Evolutionary conservation across 768 basidiomycete genomes (phyloP).

Genomic region (Dioszegia crocea): DNA sequence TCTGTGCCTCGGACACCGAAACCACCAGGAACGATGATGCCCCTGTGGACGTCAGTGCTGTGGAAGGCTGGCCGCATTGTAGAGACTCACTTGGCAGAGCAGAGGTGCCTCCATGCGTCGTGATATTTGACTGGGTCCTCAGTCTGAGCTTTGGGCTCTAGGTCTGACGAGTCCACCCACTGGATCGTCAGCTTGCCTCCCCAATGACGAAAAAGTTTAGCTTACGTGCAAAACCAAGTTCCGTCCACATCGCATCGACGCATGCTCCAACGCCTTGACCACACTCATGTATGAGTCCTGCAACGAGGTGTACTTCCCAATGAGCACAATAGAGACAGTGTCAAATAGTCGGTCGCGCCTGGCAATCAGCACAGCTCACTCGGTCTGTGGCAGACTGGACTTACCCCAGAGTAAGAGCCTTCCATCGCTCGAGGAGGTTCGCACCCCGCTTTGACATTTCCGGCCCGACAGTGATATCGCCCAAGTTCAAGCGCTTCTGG

Average conservation of each 20-base stretch:
- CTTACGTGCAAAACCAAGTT: conserved; percentile 75
- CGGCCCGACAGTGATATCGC: conserved; percentile 56
- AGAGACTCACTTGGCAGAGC: conserved; percentile 74
- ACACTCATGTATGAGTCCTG: conserved; percentile 99
- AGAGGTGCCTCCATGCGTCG: conserved; percentile 89
- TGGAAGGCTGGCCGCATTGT: background rate
- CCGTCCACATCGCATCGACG: conserved; percentile 83
- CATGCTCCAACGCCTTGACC: conserved; percentile 92
- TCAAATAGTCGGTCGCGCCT: conserved; percentile 95
- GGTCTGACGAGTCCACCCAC: conserved; percentile 95
- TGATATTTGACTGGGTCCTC: conserved; percentile 81
- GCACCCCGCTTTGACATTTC: conserved; percentile 62
- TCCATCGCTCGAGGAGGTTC: conserved; percentile 64
- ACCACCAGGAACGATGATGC: conserved; percentile 94
- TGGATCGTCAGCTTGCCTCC: conserved; percentile 43
- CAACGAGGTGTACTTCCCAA: conserved; percentile 94
- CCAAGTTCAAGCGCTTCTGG: conserved; percentile 72
- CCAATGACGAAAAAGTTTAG: conserved; percentile 8
- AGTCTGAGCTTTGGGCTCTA: conserved; percentile 77
- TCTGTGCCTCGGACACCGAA: conserved; percentile 91
- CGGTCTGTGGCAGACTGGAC: conserved; percentile 29
- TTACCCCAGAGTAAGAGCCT: conserved; percentile 73
- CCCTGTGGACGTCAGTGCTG: conserved; percentile 55
- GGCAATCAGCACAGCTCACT: background rate
- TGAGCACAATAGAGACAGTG: conserved; percentile 78